These are phyloP conservation scores for Talaromyces sp. DNA, from an alignment of 2,329 filamentous ascomycete genomes.

Conservation along the genomic window DNA sequence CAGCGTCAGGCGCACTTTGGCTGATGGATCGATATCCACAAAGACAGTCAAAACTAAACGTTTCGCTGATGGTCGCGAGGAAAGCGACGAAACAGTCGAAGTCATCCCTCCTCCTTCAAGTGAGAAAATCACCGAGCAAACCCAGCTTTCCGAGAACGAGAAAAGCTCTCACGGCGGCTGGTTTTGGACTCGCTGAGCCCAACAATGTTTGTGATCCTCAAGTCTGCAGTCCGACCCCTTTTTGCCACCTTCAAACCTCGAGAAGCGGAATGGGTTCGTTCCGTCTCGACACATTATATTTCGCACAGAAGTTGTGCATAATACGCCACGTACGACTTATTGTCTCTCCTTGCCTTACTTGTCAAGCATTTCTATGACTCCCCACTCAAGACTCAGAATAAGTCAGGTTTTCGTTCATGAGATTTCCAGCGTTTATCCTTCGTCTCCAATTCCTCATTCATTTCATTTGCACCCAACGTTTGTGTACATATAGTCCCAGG, in stretches of 20 bases:
- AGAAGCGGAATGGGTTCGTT: neutral
- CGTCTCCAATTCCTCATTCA: neutral
- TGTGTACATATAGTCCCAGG: neutral
- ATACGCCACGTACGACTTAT: neutral
- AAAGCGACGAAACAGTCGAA: conserved; percentile 55
- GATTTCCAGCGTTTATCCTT: neutral
- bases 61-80: conserved; percentile 59
- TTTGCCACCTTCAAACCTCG: neutral
- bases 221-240: neutral
- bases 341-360: neutral
- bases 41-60: conserved; percentile 56
- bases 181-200: conserved; percentile 18
- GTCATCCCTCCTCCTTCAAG: conserved; percentile 24
- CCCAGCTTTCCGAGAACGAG: neutral
- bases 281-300: neutral
- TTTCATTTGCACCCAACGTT: neutral
- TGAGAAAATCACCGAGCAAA: neutral
- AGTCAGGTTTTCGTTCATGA: neutral
- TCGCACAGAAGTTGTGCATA: neutral
- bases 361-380: neutral
- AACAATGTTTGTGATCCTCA: too few species aligned
- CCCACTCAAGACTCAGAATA: conserved; percentile 9
- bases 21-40: conserved; percentile 57
- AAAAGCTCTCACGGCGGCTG: conserved; percentile 10
- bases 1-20: conserved; percentile 52